These are phyloP conservation scores for Cornus kousa DNA, from an alignment of 148 eudicot species.

Conservation along the genomic window DNA sequence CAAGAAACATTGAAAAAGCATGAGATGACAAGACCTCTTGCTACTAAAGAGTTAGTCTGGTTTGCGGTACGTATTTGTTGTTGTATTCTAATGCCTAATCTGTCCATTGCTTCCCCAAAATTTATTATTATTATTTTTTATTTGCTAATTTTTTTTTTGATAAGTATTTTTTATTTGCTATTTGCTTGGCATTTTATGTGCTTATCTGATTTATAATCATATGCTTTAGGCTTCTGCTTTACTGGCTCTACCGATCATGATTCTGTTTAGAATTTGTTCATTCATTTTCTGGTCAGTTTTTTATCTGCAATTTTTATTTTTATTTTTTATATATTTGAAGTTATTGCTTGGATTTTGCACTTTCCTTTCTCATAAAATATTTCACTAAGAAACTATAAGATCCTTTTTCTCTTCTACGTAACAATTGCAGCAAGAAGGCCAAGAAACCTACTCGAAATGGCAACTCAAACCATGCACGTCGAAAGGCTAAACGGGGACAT, in stretches of 20 bases:
- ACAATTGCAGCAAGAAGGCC: conserved; percentile 50
- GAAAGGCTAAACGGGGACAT: conserved; percentile 77
- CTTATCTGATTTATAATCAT: neutral
- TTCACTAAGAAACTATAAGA: neutral
- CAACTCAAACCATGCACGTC: conserved; percentile 54
- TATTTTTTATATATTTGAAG: neutral
- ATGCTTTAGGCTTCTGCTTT: conserved; percentile 77
- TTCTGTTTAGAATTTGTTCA: conserved; percentile 51
- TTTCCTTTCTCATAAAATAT: neutral
- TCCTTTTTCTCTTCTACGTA: neutral
- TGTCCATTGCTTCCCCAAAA: neutral
- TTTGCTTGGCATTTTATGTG: conserved; percentile 2
- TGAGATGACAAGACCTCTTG: conserved; percentile 67
- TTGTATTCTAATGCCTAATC: neutral
- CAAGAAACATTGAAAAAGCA: conserved; percentile 69
- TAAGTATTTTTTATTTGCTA: neutral
- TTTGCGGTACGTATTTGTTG: conserved; percentile 57
- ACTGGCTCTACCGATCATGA: conserved; percentile 71
- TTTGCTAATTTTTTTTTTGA: neutral
- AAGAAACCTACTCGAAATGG: conserved; percentile 40
- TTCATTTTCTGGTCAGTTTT: conserved; percentile 60
- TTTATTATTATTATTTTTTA: neutral
- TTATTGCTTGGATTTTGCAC: neutral
- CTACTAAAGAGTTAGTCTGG: conserved; percentile 88
- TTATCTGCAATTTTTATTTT: neutral